phyloP scores from a whole-genome alignment of 2,329 filamentous ascomycete genomes.

The Sclerotinia spermophila region DNA sequence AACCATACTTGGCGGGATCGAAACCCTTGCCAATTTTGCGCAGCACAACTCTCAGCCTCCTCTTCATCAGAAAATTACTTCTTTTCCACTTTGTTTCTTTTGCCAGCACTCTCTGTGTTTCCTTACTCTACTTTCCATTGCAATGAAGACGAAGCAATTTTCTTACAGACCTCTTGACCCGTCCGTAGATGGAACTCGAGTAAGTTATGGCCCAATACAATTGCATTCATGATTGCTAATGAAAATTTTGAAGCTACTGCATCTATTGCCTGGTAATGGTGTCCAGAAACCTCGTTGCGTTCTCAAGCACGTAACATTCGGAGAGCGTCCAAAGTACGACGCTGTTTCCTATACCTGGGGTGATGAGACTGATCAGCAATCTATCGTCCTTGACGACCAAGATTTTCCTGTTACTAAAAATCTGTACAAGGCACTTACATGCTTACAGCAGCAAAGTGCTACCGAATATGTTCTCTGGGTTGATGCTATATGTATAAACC shows the following conservation, averaged over 20 bases:
- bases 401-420: constrained; percentile 13
- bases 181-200: constrained; percentile 18
- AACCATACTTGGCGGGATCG: not conserved
- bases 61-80: not conserved
- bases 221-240: not conserved
- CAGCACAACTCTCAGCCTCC: not conserved
- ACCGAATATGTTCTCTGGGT: constrained; percentile 17
- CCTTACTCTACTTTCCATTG: not conserved
- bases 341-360: constrained; percentile 35
- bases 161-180: constrained; percentile 15
- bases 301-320: constrained; percentile 20
- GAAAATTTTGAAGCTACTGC: not conserved
- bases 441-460: not conserved
- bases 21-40: not conserved
- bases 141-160: constrained; percentile 6
- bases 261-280: not conserved
- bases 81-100: not conserved
- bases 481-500: constrained; percentile 24
- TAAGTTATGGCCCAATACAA: not conserved
- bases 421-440: constrained; percentile 15
- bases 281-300: not conserved
- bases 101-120: not conserved
- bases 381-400: constrained; percentile 25
- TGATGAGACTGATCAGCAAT: constrained; percentile 14
- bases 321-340: constrained; percentile 26